A percentile compares a stretch with the other conserved stretches of the same genome.
Evolutionary conservation across 768 basidiomycete genomes (phyloP).

Genomic region (Collybia sordida): DNA sequence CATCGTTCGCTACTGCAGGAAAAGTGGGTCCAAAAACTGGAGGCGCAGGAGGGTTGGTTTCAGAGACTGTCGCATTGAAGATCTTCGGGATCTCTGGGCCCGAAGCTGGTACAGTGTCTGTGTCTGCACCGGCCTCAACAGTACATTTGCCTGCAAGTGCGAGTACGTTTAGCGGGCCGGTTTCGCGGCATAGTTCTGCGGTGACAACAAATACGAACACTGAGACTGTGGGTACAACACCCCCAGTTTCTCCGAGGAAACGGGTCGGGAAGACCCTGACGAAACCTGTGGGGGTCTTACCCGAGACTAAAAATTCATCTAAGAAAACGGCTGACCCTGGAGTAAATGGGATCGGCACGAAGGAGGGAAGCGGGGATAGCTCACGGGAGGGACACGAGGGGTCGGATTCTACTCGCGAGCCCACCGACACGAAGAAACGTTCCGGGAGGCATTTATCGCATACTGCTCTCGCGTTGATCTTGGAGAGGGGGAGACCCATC

Average conservation of each 20-base stretch:
- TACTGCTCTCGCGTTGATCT: constrained; percentile 70
- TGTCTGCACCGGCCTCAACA: not conserved
- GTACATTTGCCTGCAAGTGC: too few species aligned
- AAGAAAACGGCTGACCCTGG: too few species aligned
- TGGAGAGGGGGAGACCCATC: constrained; percentile 80
- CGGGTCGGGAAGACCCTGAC: too few species aligned
- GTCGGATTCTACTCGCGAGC: not conserved
- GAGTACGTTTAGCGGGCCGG: too few species aligned
- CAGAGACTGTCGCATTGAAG: not conserved
- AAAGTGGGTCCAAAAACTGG: not conserved
- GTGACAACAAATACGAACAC: too few species aligned
- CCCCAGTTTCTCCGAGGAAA: too few species aligned
- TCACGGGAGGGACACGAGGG: not conserved
- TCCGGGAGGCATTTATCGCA: constrained; percentile 61
- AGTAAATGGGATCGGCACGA: not conserved
- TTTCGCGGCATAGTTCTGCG: too few species aligned
- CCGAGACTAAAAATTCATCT: too few species aligned
- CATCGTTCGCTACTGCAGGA: constrained; percentile 38
- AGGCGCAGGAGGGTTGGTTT: not conserved
- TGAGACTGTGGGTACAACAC: too few species aligned
- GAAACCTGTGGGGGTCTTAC: too few species aligned
- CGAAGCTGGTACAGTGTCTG: not conserved
- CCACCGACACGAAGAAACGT: constrained; percentile 19
- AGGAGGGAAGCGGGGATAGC: not conserved
- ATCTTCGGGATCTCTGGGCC: not conserved